Evolutionary conservation across 441 rosid genomes (phyloP).

Genomic region (Adansonia rubrostipa): DNA sequence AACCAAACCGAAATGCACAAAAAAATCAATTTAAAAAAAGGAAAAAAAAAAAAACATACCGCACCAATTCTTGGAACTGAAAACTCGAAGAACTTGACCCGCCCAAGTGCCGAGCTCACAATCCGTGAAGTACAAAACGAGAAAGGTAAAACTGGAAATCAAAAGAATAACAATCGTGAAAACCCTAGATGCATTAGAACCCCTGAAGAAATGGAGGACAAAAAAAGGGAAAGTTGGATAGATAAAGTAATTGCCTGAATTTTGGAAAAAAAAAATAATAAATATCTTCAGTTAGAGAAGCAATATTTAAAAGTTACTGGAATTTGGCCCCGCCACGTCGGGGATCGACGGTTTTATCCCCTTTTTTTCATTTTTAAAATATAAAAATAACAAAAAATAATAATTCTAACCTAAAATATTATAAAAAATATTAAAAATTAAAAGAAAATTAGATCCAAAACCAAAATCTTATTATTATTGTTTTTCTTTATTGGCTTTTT

Average conservation of each 20-base stretch:
- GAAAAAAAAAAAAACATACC: slow-evolving; percentile 12
- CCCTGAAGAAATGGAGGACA: slow-evolving; percentile 22
- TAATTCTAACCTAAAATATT: too few species aligned
- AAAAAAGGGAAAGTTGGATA: not conserved
- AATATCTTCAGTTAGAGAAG: slow-evolving; percentile 2
- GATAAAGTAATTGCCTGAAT: slow-evolving; percentile 16
- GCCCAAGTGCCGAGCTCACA: slow-evolving; percentile 14
- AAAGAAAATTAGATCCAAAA: too few species aligned
- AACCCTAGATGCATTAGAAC: slow-evolving; percentile 22
- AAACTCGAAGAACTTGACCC: slow-evolving; percentile 12
- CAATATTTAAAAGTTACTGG: not conserved
- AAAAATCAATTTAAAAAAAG: not conserved
- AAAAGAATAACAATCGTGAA: not conserved
- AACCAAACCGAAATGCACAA: slow-evolving; percentile 15
- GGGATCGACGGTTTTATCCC: not conserved
- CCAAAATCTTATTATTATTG: too few species aligned
- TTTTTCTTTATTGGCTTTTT: too few species aligned
- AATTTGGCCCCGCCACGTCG: slow-evolving; percentile 16
- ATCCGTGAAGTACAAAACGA: not conserved
- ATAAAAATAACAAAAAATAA: too few species aligned
- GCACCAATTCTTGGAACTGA: slow-evolving; percentile 24
- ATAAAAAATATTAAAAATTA: too few species aligned
- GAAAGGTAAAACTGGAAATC: slow-evolving; percentile 22
- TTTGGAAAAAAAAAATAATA: slow-evolving; percentile 21
- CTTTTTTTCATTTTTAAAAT: too few species aligned